Conservation (phyloP, 495 filamentous ascomycete species). For the Talaromyces proteolyticus region DNA sequence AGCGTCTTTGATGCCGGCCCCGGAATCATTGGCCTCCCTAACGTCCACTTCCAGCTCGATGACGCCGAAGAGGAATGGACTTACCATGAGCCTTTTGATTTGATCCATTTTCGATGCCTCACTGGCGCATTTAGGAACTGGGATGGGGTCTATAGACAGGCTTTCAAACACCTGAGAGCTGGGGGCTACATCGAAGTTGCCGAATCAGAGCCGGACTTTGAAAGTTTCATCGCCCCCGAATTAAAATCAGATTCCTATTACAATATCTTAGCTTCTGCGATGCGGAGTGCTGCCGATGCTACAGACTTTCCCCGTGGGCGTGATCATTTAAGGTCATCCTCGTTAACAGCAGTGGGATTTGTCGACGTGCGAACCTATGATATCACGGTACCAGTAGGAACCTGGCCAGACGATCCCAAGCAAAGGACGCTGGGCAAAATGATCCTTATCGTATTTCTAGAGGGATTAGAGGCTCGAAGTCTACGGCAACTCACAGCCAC, state of each 20-base stretch:
- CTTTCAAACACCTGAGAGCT: constrained; percentile 51
- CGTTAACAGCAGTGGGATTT: constrained; percentile 54
- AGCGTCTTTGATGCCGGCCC: constrained; percentile 37
- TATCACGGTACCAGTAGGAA: constrained; percentile 54
- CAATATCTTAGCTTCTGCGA: constrained; percentile 26
- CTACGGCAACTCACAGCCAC: constrained; percentile 56
- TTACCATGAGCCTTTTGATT: constrained; percentile 53
- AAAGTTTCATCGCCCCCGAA: constrained; percentile 18
- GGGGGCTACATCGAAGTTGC: constrained; percentile 61
- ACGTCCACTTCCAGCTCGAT: constrained; percentile 66
- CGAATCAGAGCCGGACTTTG: constrained; percentile 29
- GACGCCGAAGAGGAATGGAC: constrained; percentile 55
- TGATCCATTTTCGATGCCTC: constrained; percentile 61
- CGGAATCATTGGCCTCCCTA: constrained; percentile 50
- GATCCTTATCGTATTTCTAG: constrained; percentile 57
- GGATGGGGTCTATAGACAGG: constrained; percentile 53
- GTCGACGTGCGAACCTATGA: constrained; percentile 49
- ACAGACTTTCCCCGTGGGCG: constrained; percentile 37
- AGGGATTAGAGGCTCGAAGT: constrained; percentile 57
- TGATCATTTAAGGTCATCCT: constrained; percentile 45
- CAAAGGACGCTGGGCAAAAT: constrained; percentile 58
- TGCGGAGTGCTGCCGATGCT: constrained; percentile 27
- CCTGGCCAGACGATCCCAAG: constrained; percentile 45
- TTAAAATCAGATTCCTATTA: constrained; percentile 24
- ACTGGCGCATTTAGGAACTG: constrained; percentile 60